Conservation (phyloP, 2,329 filamentous ascomycete genomes). For the Xylariomycetidae sp. region DNA sequence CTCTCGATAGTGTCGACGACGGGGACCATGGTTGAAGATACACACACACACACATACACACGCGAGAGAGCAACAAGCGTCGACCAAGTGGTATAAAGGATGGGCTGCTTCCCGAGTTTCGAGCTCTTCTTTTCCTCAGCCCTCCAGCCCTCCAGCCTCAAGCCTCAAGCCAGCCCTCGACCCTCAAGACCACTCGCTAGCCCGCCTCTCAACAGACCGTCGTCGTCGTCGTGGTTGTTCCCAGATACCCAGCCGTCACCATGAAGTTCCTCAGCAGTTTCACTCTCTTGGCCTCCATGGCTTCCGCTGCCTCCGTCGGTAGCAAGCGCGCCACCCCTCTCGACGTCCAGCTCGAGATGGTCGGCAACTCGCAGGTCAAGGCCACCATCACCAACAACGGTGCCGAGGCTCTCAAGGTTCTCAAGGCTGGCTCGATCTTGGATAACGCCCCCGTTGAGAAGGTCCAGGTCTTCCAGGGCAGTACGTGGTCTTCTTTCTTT, state of each 20-base stretch:
- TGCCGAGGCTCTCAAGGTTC: slow-evolving; percentile 40
- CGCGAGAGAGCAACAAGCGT: too few species aligned
- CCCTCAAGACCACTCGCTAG: not conserved
- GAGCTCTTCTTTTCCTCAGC: not conserved
- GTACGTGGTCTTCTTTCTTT: slow-evolving; percentile 26
- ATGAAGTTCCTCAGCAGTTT: slow-evolving; percentile 35
- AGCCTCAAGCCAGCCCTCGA: not conserved
- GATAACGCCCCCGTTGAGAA: slow-evolving; percentile 48
- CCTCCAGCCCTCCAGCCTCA: not conserved
- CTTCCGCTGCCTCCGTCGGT: slow-evolving; percentile 29
- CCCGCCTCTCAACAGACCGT: not conserved
- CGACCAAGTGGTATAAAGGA: not conserved
- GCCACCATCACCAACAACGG: slow-evolving; percentile 49
- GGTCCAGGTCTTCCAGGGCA: slow-evolving; percentile 41
- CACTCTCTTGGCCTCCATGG: slow-evolving; percentile 29
- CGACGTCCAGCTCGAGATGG: slow-evolving; percentile 39
- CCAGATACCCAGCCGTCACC: slow-evolving; percentile 22
- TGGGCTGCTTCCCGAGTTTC: not conserved
- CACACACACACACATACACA: not conserved
- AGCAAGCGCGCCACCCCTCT: slow-evolving; percentile 35
- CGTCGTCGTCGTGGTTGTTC: too few species aligned
- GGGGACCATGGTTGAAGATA: not conserved
- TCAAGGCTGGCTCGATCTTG: slow-evolving; percentile 49
- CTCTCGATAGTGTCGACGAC: not conserved
- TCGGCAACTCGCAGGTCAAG: slow-evolving; percentile 48